Percentiles rank a stretch among this genome's conserved stretches.
Evolutionary conservation across 441 rosid genomes (phyloP).

Genomic region (Biscutella auriculata): DNA sequence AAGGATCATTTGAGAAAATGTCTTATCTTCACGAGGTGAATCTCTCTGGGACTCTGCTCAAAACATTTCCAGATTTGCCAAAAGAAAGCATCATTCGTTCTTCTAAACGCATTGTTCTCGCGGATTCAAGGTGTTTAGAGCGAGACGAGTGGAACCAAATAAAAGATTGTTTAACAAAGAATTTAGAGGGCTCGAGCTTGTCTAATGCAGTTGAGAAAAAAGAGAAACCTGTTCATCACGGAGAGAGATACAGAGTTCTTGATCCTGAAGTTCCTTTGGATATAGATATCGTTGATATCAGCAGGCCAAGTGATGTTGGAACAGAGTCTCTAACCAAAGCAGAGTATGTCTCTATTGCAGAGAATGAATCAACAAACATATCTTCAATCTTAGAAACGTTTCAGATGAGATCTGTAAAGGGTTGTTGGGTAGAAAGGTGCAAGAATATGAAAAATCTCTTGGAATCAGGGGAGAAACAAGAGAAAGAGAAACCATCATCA

Average conservation of each 20-base stretch:
- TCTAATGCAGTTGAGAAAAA: not conserved
- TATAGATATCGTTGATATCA: slow-evolving; percentile 25
- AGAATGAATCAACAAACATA: slow-evolving; percentile 13
- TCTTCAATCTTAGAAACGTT: slow-evolving; percentile 17
- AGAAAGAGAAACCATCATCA: not conserved
- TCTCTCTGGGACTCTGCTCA: slow-evolving; percentile 28
- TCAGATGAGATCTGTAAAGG: slow-evolving; percentile 19
- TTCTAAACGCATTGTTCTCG: slow-evolving; percentile 22
- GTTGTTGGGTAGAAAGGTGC: slow-evolving; percentile 45
- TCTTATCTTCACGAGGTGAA: slow-evolving; percentile 25
- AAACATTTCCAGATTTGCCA: slow-evolving; percentile 18
- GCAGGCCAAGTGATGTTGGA: slow-evolving; percentile 14
- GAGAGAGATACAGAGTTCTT: slow-evolving; percentile 13
- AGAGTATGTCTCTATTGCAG: slow-evolving; percentile 25
- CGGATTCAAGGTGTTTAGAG: slow-evolving; percentile 23
- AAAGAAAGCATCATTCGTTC: slow-evolving; percentile 18
- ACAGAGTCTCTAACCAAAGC: slow-evolving; percentile 16
- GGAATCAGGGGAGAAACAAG: slow-evolving; percentile 3
- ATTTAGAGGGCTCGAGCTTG: not conserved
- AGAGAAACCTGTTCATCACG: not conserved
- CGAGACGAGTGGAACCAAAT: slow-evolving; percentile 3
- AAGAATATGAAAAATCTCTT: slow-evolving; percentile 20
- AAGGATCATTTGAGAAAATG: slow-evolving; percentile 27
- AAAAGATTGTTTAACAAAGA: not conserved
- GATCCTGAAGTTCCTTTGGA: not conserved